Conservation (phyloP, 495 filamentous ascomycete genomes). For the Penicillium crystallinum region DNA sequence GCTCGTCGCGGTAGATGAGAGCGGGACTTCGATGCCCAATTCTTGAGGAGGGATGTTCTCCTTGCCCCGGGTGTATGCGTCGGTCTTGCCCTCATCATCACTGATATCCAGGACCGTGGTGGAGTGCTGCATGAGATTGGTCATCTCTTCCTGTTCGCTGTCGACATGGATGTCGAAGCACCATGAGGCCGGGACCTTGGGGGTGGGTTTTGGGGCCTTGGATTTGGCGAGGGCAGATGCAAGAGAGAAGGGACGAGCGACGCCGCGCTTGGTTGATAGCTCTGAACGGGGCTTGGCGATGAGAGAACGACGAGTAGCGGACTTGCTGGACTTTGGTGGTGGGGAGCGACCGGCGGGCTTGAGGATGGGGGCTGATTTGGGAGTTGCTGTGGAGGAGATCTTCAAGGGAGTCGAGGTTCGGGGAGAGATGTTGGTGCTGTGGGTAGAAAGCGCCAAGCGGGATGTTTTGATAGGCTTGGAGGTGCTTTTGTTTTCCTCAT, state of each 20-base stretch:
- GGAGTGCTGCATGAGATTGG: slow-evolving; percentile 86
- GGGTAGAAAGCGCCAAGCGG: slow-evolving; percentile 29
- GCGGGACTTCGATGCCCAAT: slow-evolving; percentile 29
- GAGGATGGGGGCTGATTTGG: slow-evolving; percentile 29
- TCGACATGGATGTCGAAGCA: slow-evolving; percentile 95
- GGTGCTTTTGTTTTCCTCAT: slow-evolving; percentile 41
- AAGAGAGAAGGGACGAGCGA: slow-evolving; percentile 63
- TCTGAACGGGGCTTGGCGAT: slow-evolving; percentile 47
- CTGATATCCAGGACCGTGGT: slow-evolving; percentile 80
- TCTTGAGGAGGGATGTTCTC: slow-evolving; percentile 73
- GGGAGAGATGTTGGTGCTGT: slow-evolving; percentile 27
- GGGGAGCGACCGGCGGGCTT: slow-evolving; percentile 42
- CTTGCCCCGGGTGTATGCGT: slow-evolving; percentile 63
- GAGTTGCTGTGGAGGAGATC: slow-evolving; percentile 25
- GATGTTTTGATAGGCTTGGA: slow-evolving; percentile 42
- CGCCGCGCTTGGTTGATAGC: slow-evolving; percentile 40
- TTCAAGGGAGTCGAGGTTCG: slow-evolving; percentile 34
- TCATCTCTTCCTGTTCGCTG: slow-evolving; percentile 77
- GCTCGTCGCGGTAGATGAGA: slow-evolving; percentile 15
- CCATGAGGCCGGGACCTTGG: slow-evolving; percentile 62
- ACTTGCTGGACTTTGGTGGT: slow-evolving; percentile 30
- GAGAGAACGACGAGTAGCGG: slow-evolving; percentile 32
- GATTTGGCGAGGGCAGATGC: slow-evolving; percentile 61
- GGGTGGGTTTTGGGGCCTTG: slow-evolving; percentile 27
- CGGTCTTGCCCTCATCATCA: slow-evolving; percentile 46